These are phyloP conservation scores for Wakefieldia striispora DNA, from an alignment of 768 basidiomycete genomes.

Conservation along the genomic window DNA sequence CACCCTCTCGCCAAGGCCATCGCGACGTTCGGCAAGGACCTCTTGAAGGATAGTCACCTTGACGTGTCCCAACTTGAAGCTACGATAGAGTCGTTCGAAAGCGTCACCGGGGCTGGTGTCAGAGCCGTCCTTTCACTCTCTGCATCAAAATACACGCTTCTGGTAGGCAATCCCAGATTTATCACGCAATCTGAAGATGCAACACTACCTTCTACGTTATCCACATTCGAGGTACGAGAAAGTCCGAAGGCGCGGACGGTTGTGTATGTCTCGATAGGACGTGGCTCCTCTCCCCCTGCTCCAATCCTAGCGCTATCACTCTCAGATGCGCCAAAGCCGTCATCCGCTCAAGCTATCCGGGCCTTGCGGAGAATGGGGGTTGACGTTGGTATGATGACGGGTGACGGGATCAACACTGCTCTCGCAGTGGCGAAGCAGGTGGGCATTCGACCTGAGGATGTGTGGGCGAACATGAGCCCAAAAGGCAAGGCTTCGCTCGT, in stretches of 20 bases:
- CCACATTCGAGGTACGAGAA: slow-evolving; percentile 68
- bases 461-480: slow-evolving; percentile 93
- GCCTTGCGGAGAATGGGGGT: slow-evolving; percentile 89
- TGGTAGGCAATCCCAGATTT: slow-evolving; percentile 77
- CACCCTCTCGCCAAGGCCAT: slow-evolving; percentile 96
- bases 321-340: slow-evolving; percentile 83
- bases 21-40: slow-evolving; percentile 73
- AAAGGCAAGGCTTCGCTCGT: slow-evolving; percentile 91
- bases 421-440: slow-evolving; percentile 86
- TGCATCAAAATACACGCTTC: slow-evolving; percentile 53
- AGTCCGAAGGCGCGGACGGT: slow-evolving; percentile 75
- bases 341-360: slow-evolving; percentile 77
- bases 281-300: slow-evolving; percentile 36
- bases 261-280: slow-evolving; percentile 76
- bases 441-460: slow-evolving; percentile 77
- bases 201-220: slow-evolving; percentile 57
- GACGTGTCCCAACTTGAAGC: slow-evolving; percentile 44
- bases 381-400: slow-evolving; percentile 91
- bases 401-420: slow-evolving; percentile 85
- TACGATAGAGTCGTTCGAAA: slow-evolving; percentile 73
- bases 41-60: slow-evolving; percentile 42
- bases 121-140: slow-evolving; percentile 61
- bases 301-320: slow-evolving; percentile 82
- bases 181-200: slow-evolving; percentile 52
- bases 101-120: slow-evolving; percentile 86